Evolutionary conservation across 352 stramenopile genomes (phyloP).

Genomic region (Phytopythium sindhum): DNA sequence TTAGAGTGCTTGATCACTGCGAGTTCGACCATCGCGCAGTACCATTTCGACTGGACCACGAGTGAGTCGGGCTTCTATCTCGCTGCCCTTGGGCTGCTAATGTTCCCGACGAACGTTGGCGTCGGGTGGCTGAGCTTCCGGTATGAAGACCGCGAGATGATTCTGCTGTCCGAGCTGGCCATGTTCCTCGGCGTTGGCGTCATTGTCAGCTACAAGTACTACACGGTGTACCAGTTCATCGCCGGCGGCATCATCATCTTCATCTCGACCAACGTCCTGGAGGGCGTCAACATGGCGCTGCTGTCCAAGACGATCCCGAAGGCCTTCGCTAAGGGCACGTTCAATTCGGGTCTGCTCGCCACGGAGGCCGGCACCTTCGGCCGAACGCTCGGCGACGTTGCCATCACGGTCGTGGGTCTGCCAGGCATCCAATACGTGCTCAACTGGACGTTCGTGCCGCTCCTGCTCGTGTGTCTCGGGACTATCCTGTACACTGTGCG

Average conservation of each 20-base stretch:
- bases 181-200: constrained; percentile 88
- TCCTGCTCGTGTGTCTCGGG: constrained; percentile 49
- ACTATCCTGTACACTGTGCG: constrained; percentile 70
- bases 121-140: constrained; percentile 87
- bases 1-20: constrained; percentile 88
- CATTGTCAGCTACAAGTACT: constrained; percentile 86
- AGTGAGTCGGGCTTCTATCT: constrained; percentile 86
- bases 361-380: constrained; percentile 91
- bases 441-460: constrained; percentile 77
- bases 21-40: constrained; percentile 81
- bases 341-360: constrained; percentile 94
- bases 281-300: constrained; percentile 92
- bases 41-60: constrained; percentile 90
- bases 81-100: constrained; percentile 83
- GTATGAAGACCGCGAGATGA: constrained; percentile 92
- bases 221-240: constrained; percentile 87
- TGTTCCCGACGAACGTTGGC: constrained; percentile 91
- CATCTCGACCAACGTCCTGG: constrained; percentile 90
- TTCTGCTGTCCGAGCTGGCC: constrained; percentile 78
- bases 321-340: constrained; percentile 90
- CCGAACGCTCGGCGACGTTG: constrained; percentile 80
- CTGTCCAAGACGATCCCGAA: constrained; percentile 94
- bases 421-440: constrained; percentile 82
- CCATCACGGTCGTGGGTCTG: constrained; percentile 81
- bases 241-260: constrained; percentile 89